Conservation (phyloP, 2,329 filamentous ascomycete genomes). For the Cercospora citrullina region DNA sequence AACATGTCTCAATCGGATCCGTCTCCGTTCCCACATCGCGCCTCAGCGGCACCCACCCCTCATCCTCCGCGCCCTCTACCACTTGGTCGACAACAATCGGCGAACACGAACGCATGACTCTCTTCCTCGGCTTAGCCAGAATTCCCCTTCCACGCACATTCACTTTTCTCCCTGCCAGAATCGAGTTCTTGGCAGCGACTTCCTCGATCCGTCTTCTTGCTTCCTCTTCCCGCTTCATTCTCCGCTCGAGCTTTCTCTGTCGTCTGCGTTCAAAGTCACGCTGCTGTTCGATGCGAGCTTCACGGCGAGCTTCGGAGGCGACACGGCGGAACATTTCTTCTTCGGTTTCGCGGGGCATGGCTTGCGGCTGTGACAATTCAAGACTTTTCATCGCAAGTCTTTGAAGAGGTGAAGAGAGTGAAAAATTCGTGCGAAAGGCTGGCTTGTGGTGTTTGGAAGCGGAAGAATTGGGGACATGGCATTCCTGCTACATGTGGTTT, state of each 20-base stretch:
- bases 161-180: neutral
- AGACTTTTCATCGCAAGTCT: neutral
- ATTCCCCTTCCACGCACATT: neutral
- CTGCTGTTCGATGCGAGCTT: neutral
- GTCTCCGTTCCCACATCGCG: conserved; percentile 1
- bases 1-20: neutral
- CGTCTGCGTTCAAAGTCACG: neutral
- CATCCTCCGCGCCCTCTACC: neutral
- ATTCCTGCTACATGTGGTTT: neutral
- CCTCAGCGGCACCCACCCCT: neutral
- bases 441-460: neutral
- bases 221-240: neutral
- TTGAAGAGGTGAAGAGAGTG: neutral
- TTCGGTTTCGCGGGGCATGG: neutral
- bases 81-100: neutral
- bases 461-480: neutral
- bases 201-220: neutral
- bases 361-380: neutral
- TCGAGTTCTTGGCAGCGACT: neutral
- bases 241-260: neutral
- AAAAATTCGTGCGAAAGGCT: neutral
- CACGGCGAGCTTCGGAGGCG: neutral
- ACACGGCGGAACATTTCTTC: neutral
- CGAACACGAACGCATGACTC: neutral
- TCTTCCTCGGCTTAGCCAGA: neutral